Conservation (phyloP, 495 filamentous ascomycete genomes). For the Thozetella sp. region DNA sequence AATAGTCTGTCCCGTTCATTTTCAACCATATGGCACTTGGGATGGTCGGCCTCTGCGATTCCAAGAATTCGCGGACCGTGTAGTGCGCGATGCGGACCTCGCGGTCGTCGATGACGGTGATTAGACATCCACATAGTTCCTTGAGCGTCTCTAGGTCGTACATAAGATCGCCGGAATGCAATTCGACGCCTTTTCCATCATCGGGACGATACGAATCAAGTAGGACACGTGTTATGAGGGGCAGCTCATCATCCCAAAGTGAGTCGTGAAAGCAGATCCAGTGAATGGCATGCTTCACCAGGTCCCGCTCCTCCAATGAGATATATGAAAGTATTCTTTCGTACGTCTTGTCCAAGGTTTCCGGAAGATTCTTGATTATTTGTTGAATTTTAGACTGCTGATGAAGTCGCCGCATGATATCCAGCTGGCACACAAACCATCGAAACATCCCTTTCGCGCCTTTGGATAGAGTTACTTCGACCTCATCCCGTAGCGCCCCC, state of each 20-base stretch:
- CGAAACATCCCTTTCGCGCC: constrained; percentile 48
- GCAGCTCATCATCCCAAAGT: background rate
- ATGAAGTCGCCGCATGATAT: constrained; percentile 29
- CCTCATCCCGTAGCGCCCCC: constrained; percentile 16
- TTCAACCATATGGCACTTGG: too few relatives aligned
- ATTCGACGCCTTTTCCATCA: constrained; percentile 6
- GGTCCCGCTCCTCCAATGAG: constrained; percentile 15
- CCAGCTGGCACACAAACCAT: constrained; percentile 46
- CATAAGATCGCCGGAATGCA: constrained; percentile 14
- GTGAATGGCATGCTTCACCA: constrained; percentile 29
- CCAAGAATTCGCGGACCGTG: too few relatives aligned
- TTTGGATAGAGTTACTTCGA: constrained; percentile 22
- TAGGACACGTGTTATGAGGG: background rate
- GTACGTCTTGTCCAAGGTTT: constrained; percentile 40
- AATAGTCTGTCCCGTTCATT: too few relatives aligned
- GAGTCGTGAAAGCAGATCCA: constrained; percentile 22
- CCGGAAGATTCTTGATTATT: constrained; percentile 32
- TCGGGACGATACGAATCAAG: background rate
- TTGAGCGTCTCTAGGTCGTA: constrained; percentile 17
- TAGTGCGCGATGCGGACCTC: too few relatives aligned
- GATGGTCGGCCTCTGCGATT: too few relatives aligned
- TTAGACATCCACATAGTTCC: constrained; percentile 27
- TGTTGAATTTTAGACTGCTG: constrained; percentile 14
- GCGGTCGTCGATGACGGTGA: too few relatives aligned
- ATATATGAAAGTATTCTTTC: constrained; percentile 32